Evolutionary conservation across 73 alveolate genomes (phyloP).

Genomic region (Halteria grandinella): DNA sequence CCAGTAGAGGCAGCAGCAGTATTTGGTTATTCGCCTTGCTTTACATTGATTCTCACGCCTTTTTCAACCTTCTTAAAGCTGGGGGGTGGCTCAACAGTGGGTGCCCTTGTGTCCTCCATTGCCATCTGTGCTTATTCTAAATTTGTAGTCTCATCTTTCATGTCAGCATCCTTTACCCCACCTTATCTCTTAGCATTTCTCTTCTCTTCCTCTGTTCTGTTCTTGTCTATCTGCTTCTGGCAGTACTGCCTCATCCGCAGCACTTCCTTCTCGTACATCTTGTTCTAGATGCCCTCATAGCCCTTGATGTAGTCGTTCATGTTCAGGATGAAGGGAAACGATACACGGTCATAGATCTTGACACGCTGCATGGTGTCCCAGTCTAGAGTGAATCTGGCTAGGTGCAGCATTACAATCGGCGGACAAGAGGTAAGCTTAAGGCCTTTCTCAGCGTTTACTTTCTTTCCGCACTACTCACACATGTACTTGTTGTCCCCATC

Average conservation of each 20-base stretch:
- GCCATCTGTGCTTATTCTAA: background rate
- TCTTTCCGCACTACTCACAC: constrained; percentile 89
- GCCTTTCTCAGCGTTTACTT: constrained; percentile 92
- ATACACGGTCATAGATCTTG: constrained; percentile 84
- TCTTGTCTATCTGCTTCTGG: constrained; percentile 30
- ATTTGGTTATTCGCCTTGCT: background rate
- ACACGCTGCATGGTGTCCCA: constrained; percentile 75
- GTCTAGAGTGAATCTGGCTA: constrained; percentile 90
- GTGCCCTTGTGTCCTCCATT: background rate
- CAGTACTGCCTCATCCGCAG: constrained; percentile 24
- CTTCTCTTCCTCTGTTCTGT: constrained; percentile 15
- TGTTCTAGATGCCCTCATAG: constrained; percentile 65
- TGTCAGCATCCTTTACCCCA: background rate
- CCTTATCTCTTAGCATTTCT: constrained; percentile 2
- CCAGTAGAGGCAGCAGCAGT: background rate
- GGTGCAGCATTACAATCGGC: constrained; percentile 77
- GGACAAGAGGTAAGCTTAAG: constrained; percentile 81
- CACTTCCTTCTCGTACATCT: constrained; percentile 61
- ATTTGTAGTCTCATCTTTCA: background rate
- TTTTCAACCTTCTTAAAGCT: constrained; percentile 19
- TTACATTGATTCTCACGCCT: constrained; percentile 54
- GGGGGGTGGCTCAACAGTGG: background rate
- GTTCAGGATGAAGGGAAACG: constrained; percentile 78
- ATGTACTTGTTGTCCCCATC: constrained; percentile 86
- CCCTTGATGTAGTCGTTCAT: constrained; percentile 80